phyloP scores from a whole-genome alignment of 352 stramenopile genomes.

The Albugo candida region DNA sequence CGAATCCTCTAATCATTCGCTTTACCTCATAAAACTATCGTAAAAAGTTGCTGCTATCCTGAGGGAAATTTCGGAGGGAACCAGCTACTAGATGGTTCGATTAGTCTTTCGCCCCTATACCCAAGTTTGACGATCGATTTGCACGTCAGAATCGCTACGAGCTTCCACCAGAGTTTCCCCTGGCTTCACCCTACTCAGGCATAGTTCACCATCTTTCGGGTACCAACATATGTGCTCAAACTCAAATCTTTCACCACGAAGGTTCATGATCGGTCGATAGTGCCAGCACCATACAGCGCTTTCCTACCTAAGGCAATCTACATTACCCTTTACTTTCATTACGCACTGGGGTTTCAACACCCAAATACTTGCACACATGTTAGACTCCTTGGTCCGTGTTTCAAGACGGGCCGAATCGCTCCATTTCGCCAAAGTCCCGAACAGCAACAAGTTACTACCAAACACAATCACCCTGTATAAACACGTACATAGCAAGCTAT shows the following conservation, averaged over 20 bases:
- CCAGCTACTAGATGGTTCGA: slow-evolving; percentile 83
- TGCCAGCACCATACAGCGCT: slow-evolving; percentile 14
- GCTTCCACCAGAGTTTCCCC: too few relatives aligned
- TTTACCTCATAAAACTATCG: slow-evolving; percentile 71
- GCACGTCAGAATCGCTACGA: slow-evolving; percentile 80
- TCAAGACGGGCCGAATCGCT: slow-evolving; percentile 68
- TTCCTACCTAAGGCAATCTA: slow-evolving; percentile 17
- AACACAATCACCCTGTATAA: too few relatives aligned
- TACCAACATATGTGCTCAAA: slow-evolving; percentile 74
- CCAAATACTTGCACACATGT: slow-evolving; percentile 66
- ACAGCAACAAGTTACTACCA: too few relatives aligned
- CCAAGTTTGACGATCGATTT: slow-evolving; percentile 83
- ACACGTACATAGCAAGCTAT: too few relatives aligned
- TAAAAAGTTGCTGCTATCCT: slow-evolving; percentile 62
- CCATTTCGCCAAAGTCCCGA: slow-evolving; percentile 52
- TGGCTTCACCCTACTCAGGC: slow-evolving; percentile 48
- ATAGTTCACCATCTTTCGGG: slow-evolving; percentile 85
- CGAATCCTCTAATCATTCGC: too few relatives aligned
- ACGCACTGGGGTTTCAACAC: slow-evolving; percentile 44
- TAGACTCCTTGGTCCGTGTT: slow-evolving; percentile 83
- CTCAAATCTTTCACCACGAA: slow-evolving; percentile 63
- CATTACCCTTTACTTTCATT: slow-evolving; percentile 58
- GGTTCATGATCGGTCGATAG: slow-evolving; percentile 55
- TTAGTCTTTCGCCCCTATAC: slow-evolving; percentile 86
- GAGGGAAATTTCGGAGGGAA: slow-evolving; percentile 82